A percentile compares a stretch with the other conserved stretches of the same genome.
These are phyloP conservation scores for Vanrija pseudolonga DNA, from an alignment of 1,284 basidiomycete species.

Conservation along the genomic window DNA sequence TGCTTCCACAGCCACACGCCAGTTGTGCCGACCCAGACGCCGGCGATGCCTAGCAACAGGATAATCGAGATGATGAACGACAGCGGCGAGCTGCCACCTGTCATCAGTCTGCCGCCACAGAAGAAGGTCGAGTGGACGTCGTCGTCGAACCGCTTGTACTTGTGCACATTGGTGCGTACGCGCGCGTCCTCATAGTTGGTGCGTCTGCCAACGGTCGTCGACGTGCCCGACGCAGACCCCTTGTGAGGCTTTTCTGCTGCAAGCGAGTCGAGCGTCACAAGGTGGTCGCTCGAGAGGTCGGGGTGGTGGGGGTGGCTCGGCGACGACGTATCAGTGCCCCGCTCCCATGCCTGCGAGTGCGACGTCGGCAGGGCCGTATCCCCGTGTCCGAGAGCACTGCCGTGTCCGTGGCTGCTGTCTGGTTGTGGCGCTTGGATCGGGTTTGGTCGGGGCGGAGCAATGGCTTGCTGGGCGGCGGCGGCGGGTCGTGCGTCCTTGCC, in stretches of 20 bases:
- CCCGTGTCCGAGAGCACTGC: background rate
- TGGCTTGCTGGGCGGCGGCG: background rate
- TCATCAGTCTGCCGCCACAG: conserved; percentile 64
- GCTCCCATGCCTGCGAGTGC: conserved; percentile 4
- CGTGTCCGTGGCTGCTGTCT: conserved; percentile 1
- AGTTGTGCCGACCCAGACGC: conserved; percentile 77
- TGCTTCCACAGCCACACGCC: conserved; percentile 81
- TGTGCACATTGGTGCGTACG: conserved; percentile 31
- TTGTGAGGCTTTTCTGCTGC: background rate
- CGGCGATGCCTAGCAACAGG: conserved; percentile 64
- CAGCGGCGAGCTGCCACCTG: conserved; percentile 77
- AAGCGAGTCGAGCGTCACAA: conserved; percentile 8
- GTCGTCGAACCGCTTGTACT: conserved; percentile 59
- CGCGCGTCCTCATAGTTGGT: background rate
- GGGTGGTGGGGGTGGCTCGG: conserved; percentile 8
- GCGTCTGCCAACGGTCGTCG: too few species aligned
- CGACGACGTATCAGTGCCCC: conserved; percentile 8
- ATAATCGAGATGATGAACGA: conserved; percentile 66
- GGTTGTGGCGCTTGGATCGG: background rate
- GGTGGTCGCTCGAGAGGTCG: conserved; percentile 16
- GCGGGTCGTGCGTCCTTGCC: background rate
- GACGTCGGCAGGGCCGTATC: too few species aligned
- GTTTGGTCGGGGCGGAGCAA: background rate
- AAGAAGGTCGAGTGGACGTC: conserved; percentile 67
- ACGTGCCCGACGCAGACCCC: background rate